phyloP scores from a whole-genome alignment of 768 basidiomycete genomes.

The Russula griseocarnosa region DNA sequence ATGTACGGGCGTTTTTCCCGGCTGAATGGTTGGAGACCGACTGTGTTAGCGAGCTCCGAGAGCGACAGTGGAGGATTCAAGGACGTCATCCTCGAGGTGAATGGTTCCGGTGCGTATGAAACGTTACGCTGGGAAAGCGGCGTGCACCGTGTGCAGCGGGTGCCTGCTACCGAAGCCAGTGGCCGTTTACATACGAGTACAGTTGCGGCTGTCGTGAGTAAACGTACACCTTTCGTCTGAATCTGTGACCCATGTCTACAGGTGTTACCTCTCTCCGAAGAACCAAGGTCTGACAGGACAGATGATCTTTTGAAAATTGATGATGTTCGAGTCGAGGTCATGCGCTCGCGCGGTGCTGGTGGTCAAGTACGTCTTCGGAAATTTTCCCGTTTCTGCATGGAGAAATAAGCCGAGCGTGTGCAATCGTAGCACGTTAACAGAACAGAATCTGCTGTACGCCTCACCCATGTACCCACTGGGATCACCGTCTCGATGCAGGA shows the following conservation, averaged over 20 bases:
- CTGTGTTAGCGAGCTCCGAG: slow-evolving; percentile 55
- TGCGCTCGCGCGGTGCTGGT: slow-evolving; percentile 95
- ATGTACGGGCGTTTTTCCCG: slow-evolving; percentile 76
- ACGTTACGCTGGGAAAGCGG: slow-evolving; percentile 86
- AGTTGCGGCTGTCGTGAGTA: slow-evolving; percentile 73
- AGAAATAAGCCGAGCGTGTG: not conserved
- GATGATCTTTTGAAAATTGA: slow-evolving; percentile 76
- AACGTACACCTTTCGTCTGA: not conserved
- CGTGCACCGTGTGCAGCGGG: slow-evolving; percentile 91
- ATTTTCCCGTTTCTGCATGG: not conserved
- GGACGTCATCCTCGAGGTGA: slow-evolving; percentile 76
- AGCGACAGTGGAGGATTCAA: slow-evolving; percentile 63
- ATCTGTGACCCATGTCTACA: slow-evolving; percentile 33
- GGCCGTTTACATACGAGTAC: slow-evolving; percentile 93
- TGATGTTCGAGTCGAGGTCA: slow-evolving; percentile 88
- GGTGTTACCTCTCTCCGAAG: slow-evolving; percentile 80
- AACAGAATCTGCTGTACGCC: slow-evolving; percentile 94
- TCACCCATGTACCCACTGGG: slow-evolving; percentile 90
- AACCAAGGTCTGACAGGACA: slow-evolving; percentile 43
- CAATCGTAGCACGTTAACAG: slow-evolving; percentile 84
- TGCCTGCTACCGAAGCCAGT: slow-evolving; percentile 84
- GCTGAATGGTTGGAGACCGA: slow-evolving; percentile 55
- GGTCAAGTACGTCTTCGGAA: slow-evolving; percentile 66
- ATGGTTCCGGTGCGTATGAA: slow-evolving; percentile 76
- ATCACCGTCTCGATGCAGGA: slow-evolving; percentile 98